Evolutionary conservation across 2,329 filamentous ascomycete species (phyloP), one percentile per base, ranked within the genome.

Genomic region (Stachybotrys chlorohalonatus): DNA sequence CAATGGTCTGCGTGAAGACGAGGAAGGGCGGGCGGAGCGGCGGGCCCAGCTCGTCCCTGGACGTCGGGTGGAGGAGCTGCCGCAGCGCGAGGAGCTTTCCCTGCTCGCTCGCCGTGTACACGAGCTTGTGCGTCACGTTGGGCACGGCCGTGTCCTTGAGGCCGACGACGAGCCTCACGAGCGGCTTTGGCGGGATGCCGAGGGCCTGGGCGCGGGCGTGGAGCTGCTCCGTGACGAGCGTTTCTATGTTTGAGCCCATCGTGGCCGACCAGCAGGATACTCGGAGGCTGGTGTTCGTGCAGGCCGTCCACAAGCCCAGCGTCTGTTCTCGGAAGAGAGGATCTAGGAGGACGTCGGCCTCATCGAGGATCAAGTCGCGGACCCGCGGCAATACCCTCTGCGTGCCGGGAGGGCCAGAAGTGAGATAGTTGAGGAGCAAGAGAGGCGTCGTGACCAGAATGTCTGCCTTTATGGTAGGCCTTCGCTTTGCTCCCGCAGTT

Each of bases 1-100:
- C 87, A 55, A 99, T 96, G 1, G 93, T 96, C 73, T 99, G 94
- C 0, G 93, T 94, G 70, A 99, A 99, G 57, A 99, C 87, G 6
- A 99, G 79, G 72, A 96, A 96, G 0, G 94, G 94, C 0, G 94
- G 90, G 1, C 89, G 84, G 49, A 97, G 76, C 7, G 77, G 75
- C 31, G 83, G 78, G 9, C 81, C 79, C 0, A 84, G 78, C 59
- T 75, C 73, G 56, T 71, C 69, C 11, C 75, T 73, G 1, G 84
- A 77, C 7, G 81, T 81, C 0, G 93, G 92, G 62, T 90, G 91
- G 1, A 97, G 78, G 32, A 99, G 82, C 66, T 97, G 91, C 49
- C 94, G 87, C 11, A 99, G 79, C 7, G 90, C 92, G 54, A 96
- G 84, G 32, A 99, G 83, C 68, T 99, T 99, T 57, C 94, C 94